Conservation (phyloP, 2,329 filamentous ascomycete genomes). For the Lasiodiplodia theobromae region DNA sequence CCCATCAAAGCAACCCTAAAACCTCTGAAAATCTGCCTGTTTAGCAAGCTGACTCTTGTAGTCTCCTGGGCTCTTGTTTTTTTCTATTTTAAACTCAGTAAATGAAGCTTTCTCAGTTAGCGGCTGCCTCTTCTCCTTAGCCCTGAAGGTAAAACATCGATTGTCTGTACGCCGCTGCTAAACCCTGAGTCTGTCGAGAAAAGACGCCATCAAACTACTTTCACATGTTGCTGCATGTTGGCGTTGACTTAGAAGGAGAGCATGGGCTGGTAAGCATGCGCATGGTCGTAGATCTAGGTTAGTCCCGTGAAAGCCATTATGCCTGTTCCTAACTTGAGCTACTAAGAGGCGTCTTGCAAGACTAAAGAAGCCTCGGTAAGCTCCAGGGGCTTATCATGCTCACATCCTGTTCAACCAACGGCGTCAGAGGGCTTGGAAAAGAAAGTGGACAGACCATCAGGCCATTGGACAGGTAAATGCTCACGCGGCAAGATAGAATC, state of each 20-base stretch:
- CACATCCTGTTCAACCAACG: background rate
- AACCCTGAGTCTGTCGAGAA: background rate
- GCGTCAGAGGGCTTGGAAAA: background rate
- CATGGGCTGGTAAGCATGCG: background rate
- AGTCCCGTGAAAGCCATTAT: background rate
- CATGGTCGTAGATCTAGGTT: background rate
- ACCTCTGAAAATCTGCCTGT: too few species aligned
- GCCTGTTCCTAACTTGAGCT: background rate
- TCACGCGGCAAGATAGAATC: background rate
- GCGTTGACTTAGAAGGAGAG: background rate
- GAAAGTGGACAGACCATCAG: background rate
- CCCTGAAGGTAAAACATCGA: too few species aligned
- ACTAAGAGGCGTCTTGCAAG: background rate
- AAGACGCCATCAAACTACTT: background rate
- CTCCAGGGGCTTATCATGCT: background rate
- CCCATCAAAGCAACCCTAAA: too few species aligned
- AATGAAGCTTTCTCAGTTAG: too few species aligned
- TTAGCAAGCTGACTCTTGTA: too few species aligned
- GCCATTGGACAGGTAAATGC: background rate
- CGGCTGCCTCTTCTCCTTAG: too few species aligned
- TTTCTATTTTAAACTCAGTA: too few species aligned
- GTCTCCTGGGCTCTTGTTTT: too few species aligned
- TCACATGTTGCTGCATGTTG: background rate
- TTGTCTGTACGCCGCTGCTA: too few species aligned
- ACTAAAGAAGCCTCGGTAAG: conserved; percentile 19